Conservation (phyloP, 1,284 basidiomycete species). For the Mycosarcoma mackinlayi region DNA sequence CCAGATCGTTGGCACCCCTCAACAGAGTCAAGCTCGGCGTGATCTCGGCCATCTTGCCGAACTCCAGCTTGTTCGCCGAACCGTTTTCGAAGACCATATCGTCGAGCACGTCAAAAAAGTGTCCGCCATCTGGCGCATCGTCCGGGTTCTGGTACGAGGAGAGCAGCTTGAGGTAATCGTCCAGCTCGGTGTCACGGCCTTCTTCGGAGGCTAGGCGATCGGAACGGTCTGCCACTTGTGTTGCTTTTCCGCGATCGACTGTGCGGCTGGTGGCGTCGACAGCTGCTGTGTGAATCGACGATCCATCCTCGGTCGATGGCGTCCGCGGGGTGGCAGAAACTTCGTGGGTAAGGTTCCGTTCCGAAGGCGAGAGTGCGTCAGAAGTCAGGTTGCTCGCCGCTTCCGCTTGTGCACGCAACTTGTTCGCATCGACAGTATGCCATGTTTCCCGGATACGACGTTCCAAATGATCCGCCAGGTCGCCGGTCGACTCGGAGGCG, state of each 20-base stretch:
- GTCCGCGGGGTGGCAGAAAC: slow-evolving; percentile 7
- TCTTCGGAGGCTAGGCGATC: slow-evolving; percentile 4
- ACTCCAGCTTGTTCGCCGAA: slow-evolving; percentile 15
- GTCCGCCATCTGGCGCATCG: slow-evolving; percentile 32
- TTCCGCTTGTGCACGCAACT: slow-evolving; percentile 19
- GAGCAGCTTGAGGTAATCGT: slow-evolving; percentile 42
- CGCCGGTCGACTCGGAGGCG: slow-evolving; percentile 43
- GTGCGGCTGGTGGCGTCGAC: not conserved
- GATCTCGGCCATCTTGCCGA: slow-evolving; percentile 7
- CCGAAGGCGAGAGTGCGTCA: slow-evolving; percentile 8
- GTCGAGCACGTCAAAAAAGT: slow-evolving; percentile 46
- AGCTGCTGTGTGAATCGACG: slow-evolving; percentile 20
- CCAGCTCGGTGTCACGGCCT: slow-evolving; percentile 26
- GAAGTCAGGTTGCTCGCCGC: slow-evolving; percentile 15
- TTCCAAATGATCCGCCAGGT: slow-evolving; percentile 41
- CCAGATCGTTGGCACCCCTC: slow-evolving; percentile 17
- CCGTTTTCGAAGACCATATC: slow-evolving; percentile 41
- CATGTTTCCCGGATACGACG: slow-evolving; percentile 40
- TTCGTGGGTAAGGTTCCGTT: not conserved
- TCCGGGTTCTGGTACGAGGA: slow-evolving; percentile 48
- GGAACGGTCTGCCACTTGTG: slow-evolving; percentile 4
- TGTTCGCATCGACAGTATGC: slow-evolving; percentile 25
- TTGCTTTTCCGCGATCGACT: not conserved
- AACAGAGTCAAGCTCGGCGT: slow-evolving; percentile 14
- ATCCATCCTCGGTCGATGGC: slow-evolving; percentile 29